Conservation (phyloP, 352 stramenopile genomes). For the Phytopythium aichiense region DNA sequence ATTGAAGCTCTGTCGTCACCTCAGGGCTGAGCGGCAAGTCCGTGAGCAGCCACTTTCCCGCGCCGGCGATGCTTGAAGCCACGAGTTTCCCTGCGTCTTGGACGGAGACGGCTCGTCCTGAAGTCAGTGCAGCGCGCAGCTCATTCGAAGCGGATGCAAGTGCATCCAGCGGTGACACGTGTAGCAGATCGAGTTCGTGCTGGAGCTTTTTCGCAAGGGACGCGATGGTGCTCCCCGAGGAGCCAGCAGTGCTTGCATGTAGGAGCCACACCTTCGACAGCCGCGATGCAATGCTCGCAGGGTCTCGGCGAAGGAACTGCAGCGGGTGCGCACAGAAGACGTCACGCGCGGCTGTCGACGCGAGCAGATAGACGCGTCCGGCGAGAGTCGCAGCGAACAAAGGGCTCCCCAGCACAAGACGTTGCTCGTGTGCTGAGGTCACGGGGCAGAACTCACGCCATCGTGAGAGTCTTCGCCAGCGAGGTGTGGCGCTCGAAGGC, state of each 20-base stretch:
- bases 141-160: not conserved
- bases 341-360: conserved; percentile 24
- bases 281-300: conserved; percentile 14
- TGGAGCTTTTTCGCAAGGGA: not conserved
- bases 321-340: conserved; percentile 40
- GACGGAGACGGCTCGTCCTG: not conserved
- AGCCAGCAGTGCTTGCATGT: not conserved
- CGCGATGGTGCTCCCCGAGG: not conserved
- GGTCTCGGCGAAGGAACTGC: conserved; percentile 35
- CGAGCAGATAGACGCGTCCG: conserved; percentile 52
- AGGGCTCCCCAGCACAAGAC: conserved; percentile 32
- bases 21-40: conserved; percentile 43
- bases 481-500: not conserved
- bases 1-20: conserved; percentile 26
- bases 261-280: conserved; percentile 39
- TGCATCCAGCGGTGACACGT: not conserved
- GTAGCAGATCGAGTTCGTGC: not conserved
- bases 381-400: conserved; percentile 35
- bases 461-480: conserved; percentile 27
- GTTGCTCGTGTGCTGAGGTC: conserved; percentile 18
- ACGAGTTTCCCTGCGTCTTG: not conserved
- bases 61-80: not conserved
- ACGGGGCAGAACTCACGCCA: conserved; percentile 72
- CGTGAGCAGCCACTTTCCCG: conserved; percentile 39
- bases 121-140: not conserved